Conservation (phyloP, 345 rosid species). For the Hirschfeldia incana region DNA sequence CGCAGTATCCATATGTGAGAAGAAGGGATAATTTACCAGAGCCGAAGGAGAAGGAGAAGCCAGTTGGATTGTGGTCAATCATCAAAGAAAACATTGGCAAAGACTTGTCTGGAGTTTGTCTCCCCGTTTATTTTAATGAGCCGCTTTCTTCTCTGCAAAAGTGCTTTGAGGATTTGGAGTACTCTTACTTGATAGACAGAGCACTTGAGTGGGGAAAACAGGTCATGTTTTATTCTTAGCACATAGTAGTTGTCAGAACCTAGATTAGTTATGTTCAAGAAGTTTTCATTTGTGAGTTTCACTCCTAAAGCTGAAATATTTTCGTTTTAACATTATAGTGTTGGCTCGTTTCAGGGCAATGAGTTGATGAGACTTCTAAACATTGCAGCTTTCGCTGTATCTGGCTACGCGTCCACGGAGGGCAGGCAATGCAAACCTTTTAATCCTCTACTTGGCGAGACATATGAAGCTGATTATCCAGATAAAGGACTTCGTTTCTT, state of each 20-base stretch:
- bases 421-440: constrained; percentile 98
- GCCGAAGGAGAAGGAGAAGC: constrained; percentile 96
- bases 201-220: constrained; percentile 97
- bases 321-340: constrained; percentile 16
- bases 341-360: constrained; percentile 57
- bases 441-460: constrained; percentile 97
- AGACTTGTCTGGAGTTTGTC: constrained; percentile 98
- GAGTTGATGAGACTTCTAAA: constrained; percentile 94
- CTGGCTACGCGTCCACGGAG: constrained; percentile 98
- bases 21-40: constrained; percentile 93
- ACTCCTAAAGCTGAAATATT: not conserved
- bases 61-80: constrained; percentile 95
- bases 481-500: constrained; percentile 97
- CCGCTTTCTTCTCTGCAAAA: constrained; percentile 97
- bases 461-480: constrained; percentile 97
- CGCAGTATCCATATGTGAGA: constrained; percentile 76
- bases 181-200: constrained; percentile 83
- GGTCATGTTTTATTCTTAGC: constrained; percentile 39
- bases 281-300: not conserved
- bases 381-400: constrained; percentile 97
- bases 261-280: too few species aligned
- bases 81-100: constrained; percentile 98
- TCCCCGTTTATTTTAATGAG: constrained; percentile 95
- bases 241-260: too few species aligned
- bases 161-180: constrained; percentile 99